Evolutionary conservation across 768 basidiomycete species (phyloP), one percentile per base, ranked within the genome.

Genomic region (Termitomyces sp.): DNA sequence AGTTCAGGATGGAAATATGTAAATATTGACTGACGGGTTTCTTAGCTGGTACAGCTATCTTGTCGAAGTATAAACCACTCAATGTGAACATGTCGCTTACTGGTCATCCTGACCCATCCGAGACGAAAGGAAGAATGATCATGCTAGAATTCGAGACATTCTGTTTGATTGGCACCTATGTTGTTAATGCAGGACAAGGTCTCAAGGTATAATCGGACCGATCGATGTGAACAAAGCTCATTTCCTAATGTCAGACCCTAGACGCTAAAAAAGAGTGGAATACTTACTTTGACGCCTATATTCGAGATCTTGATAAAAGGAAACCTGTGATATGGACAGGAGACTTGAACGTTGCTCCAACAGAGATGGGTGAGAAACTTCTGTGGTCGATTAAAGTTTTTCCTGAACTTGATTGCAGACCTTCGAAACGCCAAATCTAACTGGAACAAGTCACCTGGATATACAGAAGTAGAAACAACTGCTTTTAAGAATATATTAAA

Each of bases 321-420:
- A 95, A 94, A 64, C 86, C 92, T 3, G 87, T 95, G 10, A 87
- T 95, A 56, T 94, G 93, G 93, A 77, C 80, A 12, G 93, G 93
- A 7, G 93, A 95, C 70, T 66, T 94, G 57, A 95, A 95, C 60
- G 90, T 92, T 44, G 90, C 92, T 4, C 90, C 90, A 2, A 90
- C 90, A 0, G 84, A 77, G 49, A 74, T 80, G 53, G 90, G 90
- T 87, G 54, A 51, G 63, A 33, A 22, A 47, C 12, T 4, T 32
- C 36, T 6, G 18, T 20, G 30, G 4, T 14, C 14, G 9, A 46
- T 24, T 16, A 4, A 9, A 44, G 32, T 16, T 6, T 32, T 47
- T 18, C 24, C 46, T 48, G 16, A 24, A 49, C 44, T 5, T 20
- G 12, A 58, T 28, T 33, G 18, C 61, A 90, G 90, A 92, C 67